These are phyloP conservation scores for Botryosphaeria agaves DNA, from an alignment of 2,329 filamentous ascomycete species.

Conservation along the genomic window DNA sequence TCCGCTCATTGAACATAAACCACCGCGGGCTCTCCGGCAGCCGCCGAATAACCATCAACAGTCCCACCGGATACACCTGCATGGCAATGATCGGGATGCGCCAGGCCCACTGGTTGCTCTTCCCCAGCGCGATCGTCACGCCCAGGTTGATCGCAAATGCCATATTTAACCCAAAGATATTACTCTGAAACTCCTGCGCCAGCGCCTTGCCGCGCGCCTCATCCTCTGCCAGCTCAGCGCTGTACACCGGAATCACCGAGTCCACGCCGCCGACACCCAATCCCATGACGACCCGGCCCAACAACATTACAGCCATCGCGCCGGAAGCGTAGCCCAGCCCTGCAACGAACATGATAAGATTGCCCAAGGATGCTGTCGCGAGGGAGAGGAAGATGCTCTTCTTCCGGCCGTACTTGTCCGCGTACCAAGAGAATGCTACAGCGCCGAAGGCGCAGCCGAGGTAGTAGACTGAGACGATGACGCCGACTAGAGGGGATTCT, in stretches of 20 bases:
- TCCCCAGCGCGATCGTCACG: conserved; percentile 35
- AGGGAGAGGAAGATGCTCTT: conserved; percentile 38
- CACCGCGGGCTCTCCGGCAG: conserved; percentile 42
- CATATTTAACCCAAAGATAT: conserved; percentile 44
- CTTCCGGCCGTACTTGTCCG: conserved; percentile 37
- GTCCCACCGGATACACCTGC: conserved; percentile 38
- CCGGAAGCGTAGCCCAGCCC: conserved; percentile 28
- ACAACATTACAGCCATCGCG: conserved; percentile 30
- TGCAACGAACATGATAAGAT: conserved; percentile 42
- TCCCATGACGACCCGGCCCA: conserved; percentile 35
- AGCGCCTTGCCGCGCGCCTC: conserved; percentile 38
- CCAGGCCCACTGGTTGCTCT: conserved; percentile 43
- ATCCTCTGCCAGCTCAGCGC: conserved; percentile 38
- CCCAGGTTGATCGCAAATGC: conserved; percentile 42
- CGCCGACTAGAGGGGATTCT: conserved; percentile 35
- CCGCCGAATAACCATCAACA: conserved; percentile 33
- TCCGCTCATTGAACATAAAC: conserved; percentile 33
- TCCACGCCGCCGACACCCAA: conserved; percentile 44
- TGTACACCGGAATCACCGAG: conserved; percentile 42
- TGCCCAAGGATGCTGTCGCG: conserved; percentile 35
- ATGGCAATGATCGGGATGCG: conserved; percentile 41
- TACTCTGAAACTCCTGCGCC: conserved; percentile 46
- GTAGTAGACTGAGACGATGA: conserved; percentile 45
- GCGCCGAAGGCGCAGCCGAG: conserved; percentile 42
- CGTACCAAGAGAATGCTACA: conserved; percentile 36